These are phyloP conservation scores for Passiflora organensis DNA, from an alignment of 345 rosid genomes.

Conservation along the genomic window DNA sequence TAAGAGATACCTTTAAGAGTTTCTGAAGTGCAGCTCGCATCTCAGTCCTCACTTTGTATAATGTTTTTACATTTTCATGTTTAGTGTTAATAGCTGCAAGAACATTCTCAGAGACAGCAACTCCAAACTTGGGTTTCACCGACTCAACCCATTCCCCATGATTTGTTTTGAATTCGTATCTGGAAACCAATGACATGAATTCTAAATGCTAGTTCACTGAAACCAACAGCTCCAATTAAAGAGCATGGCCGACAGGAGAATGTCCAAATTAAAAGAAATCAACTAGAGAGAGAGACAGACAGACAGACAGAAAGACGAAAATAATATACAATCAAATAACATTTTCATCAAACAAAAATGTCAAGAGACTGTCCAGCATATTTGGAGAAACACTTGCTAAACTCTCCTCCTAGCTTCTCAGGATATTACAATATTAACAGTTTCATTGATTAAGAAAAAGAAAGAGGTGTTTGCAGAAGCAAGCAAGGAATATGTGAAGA, in stretches of 20 bases:
- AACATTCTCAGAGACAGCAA: constrained; percentile 49
- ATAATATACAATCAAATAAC: too few species aligned
- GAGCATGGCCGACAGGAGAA: neutral
- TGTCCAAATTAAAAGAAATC: neutral
- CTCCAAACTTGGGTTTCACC: constrained; percentile 66
- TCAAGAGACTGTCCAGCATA: too few species aligned
- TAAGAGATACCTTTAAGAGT: constrained; percentile 62
- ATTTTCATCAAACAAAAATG: too few species aligned
- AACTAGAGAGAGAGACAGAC: neutral
- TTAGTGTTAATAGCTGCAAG: constrained; percentile 48
- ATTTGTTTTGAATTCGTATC: constrained; percentile 81
- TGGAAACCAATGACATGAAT: constrained; percentile 27
- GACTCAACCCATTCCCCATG: constrained; percentile 82
- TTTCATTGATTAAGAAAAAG: too few species aligned
- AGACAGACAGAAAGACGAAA: too few species aligned
- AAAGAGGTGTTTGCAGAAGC: too few species aligned
- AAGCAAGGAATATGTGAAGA: neutral
- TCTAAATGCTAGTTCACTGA: constrained; percentile 10
- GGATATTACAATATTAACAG: too few species aligned
- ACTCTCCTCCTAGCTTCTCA: too few species aligned
- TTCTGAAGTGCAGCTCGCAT: constrained; percentile 64
- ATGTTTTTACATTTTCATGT: constrained; percentile 45
- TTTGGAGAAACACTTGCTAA: too few species aligned
- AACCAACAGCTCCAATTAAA: neutral
- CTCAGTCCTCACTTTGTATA: constrained; percentile 71